These are phyloP conservation scores for Chrysanthemum makinoi DNA, from an alignment of 129 eudicot genomes.

Conservation along the genomic window DNA sequence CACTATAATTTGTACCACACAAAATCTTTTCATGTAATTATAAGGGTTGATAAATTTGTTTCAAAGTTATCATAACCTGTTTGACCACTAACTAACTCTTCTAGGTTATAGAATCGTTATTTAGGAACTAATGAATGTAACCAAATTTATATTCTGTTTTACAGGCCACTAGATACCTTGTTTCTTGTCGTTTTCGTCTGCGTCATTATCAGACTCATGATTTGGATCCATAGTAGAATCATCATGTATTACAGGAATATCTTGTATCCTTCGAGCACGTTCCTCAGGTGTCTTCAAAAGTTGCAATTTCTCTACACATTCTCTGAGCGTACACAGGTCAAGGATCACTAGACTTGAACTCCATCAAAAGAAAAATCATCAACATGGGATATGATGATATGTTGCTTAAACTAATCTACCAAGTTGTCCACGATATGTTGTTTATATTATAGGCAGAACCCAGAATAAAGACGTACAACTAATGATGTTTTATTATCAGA, in stretches of 20 bases:
- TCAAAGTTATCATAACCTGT: neutral
- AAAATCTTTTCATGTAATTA: too few species aligned
- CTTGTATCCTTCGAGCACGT: conserved; percentile 86
- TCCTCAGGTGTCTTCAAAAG: conserved; percentile 89
- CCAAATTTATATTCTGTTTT: neutral
- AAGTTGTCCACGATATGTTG: neutral
- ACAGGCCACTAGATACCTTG: conserved; percentile 48
- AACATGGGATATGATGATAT: neutral
- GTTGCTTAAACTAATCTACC: neutral
- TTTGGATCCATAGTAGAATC: conserved; percentile 97
- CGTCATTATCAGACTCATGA: conserved; percentile 73
- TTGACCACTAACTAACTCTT: neutral
- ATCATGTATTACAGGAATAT: conserved; percentile 73
- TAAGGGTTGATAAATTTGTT: neutral
- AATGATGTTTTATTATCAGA: neutral
- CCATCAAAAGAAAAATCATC: neutral
- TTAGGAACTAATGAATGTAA: neutral
- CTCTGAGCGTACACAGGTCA: conserved; percentile 88
- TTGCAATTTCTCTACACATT: conserved; percentile 83
- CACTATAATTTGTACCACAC: too few species aligned
- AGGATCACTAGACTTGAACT: conserved; percentile 29
- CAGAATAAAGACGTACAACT: neutral
- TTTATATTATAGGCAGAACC: neutral
- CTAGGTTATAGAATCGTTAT: neutral
- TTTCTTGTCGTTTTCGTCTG: conserved; percentile 51